These are phyloP conservation scores for Xylariaceae sp. DNA, from an alignment of 2,329 filamentous ascomycete species.

Conservation along the genomic window DNA sequence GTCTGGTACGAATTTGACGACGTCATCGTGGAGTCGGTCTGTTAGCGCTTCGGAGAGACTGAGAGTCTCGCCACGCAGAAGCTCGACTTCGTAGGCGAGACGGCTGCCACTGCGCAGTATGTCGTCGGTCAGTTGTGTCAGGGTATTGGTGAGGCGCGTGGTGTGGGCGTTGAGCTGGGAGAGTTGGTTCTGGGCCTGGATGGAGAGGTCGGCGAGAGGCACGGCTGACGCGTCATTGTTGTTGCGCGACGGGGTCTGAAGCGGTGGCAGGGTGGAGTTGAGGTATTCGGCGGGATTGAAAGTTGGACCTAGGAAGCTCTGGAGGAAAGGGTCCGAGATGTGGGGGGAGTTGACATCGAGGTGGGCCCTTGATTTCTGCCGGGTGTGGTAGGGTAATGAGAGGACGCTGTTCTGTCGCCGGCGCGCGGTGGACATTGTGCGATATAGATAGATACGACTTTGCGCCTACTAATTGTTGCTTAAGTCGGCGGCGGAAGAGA, in stretches of 20 bases:
- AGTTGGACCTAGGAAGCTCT: slow-evolving; percentile 65
- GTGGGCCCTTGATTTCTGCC: slow-evolving; percentile 35
- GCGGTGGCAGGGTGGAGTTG: slow-evolving; percentile 68
- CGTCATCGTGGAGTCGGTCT: slow-evolving; percentile 65
- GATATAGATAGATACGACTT: not conserved
- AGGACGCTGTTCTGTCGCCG: slow-evolving; percentile 45
- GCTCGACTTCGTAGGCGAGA: slow-evolving; percentile 89
- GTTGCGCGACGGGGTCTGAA: slow-evolving; percentile 40
- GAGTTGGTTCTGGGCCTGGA: slow-evolving; percentile 76
- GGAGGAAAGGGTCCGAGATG: slow-evolving; percentile 65
- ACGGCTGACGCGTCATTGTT: slow-evolving; percentile 36
- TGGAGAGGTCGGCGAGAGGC: slow-evolving; percentile 69
- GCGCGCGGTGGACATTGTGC: slow-evolving; percentile 32
- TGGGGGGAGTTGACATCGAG: slow-evolving; percentile 52
- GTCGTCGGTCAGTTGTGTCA: slow-evolving; percentile 90
- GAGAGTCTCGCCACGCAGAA: slow-evolving; percentile 80
- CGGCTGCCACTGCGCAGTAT: slow-evolving; percentile 84
- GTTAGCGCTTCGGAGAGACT: slow-evolving; percentile 73
- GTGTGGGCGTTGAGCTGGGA: slow-evolving; percentile 87
- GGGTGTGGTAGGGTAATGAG: slow-evolving; percentile 38
- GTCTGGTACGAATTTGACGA: slow-evolving; percentile 63
- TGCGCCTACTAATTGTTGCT: not conserved
- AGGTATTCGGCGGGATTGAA: slow-evolving; percentile 86
- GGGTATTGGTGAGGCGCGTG: slow-evolving; percentile 68
- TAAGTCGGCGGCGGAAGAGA: not conserved